Evolutionary conservation across 257 asterid genomes (phyloP).

Genomic region (Forsythia suspensa): DNA sequence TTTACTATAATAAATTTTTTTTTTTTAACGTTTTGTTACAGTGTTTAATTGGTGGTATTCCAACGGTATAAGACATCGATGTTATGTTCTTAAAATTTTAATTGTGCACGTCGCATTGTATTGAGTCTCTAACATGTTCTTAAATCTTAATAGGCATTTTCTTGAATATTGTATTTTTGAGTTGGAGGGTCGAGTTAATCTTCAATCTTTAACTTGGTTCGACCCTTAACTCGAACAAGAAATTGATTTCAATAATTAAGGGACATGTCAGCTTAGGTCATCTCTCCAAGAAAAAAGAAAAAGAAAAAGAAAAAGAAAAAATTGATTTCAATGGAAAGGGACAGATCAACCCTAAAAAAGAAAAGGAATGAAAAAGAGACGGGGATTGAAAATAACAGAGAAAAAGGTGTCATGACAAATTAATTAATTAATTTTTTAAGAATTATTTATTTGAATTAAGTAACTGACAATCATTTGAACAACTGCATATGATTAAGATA

Average conservation of each 20-base stretch:
- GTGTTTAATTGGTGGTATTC: background rate
- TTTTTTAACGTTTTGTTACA: background rate
- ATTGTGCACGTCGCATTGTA: too few species aligned
- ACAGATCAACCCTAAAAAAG: background rate
- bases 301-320: background rate
- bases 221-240: background rate
- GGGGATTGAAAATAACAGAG: conserved; percentile 21
- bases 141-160: too few species aligned
- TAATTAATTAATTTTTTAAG: background rate
- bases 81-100: background rate
- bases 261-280: background rate
- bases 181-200: background rate
- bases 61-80: conserved; percentile 7
- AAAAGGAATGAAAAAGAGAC: conserved; percentile 1
- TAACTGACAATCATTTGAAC: conserved; percentile 25
- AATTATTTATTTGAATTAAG: background rate
- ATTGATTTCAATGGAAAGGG: background rate
- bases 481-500: conserved; percentile 6
- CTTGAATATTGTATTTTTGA: too few species aligned
- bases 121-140: too few species aligned
- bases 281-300: background rate
- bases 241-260: too few species aligned
- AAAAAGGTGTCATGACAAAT: background rate
- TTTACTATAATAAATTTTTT: background rate
- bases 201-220: background rate